phyloP scores from a whole-genome alignment of 1,284 basidiomycete species.

The Pseudozyma sp. region DNA sequence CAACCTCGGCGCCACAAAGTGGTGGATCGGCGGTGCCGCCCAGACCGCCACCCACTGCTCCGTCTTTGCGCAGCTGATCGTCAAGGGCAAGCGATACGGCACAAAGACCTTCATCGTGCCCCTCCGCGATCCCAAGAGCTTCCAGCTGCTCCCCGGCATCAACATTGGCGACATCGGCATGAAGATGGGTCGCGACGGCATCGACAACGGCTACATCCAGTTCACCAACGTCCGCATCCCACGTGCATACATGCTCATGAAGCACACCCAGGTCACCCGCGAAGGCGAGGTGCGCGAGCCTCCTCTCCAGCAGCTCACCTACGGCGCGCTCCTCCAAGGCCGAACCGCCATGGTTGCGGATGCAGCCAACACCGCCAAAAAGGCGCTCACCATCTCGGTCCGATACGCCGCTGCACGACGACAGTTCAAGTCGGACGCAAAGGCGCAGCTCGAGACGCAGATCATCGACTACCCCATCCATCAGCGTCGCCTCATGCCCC shows the following conservation, averaged over 20 bases:
- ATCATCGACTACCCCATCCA: slow-evolving; percentile 75
- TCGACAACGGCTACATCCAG: slow-evolving; percentile 70
- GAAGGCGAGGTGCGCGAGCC: slow-evolving; percentile 71
- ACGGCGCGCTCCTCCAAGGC: slow-evolving; percentile 74
- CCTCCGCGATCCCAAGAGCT: slow-evolving; percentile 72
- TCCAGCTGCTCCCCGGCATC: slow-evolving; percentile 70
- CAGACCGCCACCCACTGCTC: slow-evolving; percentile 74
- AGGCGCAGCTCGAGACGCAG: slow-evolving; percentile 71
- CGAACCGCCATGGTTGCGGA: slow-evolving; percentile 74
- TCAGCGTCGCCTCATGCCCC: slow-evolving; percentile 74
- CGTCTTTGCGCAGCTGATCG: slow-evolving; percentile 73
- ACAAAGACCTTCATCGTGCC: slow-evolving; percentile 75
- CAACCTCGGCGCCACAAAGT: slow-evolving; percentile 67
- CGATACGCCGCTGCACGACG: slow-evolving; percentile 74
- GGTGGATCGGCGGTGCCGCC: slow-evolving; percentile 74
- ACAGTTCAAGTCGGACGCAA: slow-evolving; percentile 71
- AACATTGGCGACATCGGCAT: slow-evolving; percentile 75
- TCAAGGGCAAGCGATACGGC: slow-evolving; percentile 73
- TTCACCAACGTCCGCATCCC: slow-evolving; percentile 75
- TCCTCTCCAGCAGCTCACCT: slow-evolving; percentile 74
- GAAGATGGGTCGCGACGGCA: slow-evolving; percentile 75
- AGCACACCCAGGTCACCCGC: slow-evolving; percentile 73
- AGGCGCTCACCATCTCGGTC: slow-evolving; percentile 73
- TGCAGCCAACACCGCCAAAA: slow-evolving; percentile 72
- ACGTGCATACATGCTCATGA: slow-evolving; percentile 75